Base-by-base conservation (phyloP, 1,284 basidiomycete genomes). In the Malassezia caprae region DNA sequence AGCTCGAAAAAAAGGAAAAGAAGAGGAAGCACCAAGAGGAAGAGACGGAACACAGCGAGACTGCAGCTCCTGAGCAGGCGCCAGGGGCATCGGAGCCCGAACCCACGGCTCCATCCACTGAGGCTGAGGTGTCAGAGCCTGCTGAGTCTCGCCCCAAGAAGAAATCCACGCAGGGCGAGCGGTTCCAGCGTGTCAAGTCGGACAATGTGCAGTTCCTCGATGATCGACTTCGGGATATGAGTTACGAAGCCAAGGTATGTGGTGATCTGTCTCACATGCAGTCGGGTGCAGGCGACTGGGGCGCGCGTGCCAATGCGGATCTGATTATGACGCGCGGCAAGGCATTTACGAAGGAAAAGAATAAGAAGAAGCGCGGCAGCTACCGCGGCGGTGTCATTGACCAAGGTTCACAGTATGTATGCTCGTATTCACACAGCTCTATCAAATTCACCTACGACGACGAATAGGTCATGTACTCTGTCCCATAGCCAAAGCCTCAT, bases 331-430 rank as follows among this genome's bases (percentile, higher is more conserved):
- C 93, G 2, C 82, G 89, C 6, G 93, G 93, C 11, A 86, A 87
- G 45, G 88, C 88, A 8, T 98, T 98, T 80, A 82, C 90, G 51
- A 98, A 96, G 77, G 93, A 96, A 79, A 96, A 98, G 79, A 96
- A 96, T 79, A 98, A 98, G 82, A 96, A 96, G 79, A 96, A 98
- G 78, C 80, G 87, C 65, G 93, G 90, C 3, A 76, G 59, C 45
- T 76, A 76, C 59, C 55, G 67, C 26, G 75, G 75, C 24, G 73
- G 74, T 21, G 61, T 61, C 62, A 74, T 74, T 49, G 70, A 69
- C 23, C 63, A 68, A 23, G 64, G 65, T 15, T 58, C 54, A 8
- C 65, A 72, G 72, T 73, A 39, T 34, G 56, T 58, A 19, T 3
- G 7, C 13, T 26, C 21, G 6, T 2, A 42, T 35, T 43, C 8